Evolutionary conservation across 169 alveolate genomes (phyloP).

Genomic region (Theileria annulata): DNA sequence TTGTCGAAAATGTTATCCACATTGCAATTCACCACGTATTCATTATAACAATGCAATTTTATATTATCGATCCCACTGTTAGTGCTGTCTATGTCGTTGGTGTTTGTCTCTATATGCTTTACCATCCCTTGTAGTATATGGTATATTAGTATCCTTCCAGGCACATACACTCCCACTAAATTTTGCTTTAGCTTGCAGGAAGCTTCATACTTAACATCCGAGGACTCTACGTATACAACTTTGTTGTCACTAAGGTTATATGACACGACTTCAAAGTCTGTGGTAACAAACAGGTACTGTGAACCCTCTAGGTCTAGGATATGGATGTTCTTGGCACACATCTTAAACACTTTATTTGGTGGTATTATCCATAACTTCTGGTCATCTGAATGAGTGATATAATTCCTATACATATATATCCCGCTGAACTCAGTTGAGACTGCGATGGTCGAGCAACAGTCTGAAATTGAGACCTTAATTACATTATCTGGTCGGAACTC

Average conservation of each 20-base stretch:
- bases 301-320: background rate
- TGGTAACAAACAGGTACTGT: conserved; percentile 4
- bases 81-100: background rate
- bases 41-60: conserved; percentile 4
- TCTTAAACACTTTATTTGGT: background rate
- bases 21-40: conserved; percentile 6
- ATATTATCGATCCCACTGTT: background rate
- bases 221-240: conserved; percentile 2
- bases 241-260: background rate
- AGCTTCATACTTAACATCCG: conserved; percentile 1
- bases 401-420: conserved; percentile 5
- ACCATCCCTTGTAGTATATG: background rate
- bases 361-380: background rate
- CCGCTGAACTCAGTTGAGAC: conserved; percentile 14
- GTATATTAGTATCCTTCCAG: conserved; percentile 2
- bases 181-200: conserved; percentile 7
- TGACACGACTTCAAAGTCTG: conserved; percentile 6
- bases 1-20: conserved; percentile 21
- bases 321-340: conserved; percentile 1
- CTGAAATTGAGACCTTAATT: conserved; percentile 29
- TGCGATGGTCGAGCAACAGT: conserved; percentile 33
- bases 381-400: conserved; percentile 9
- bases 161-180: background rate
- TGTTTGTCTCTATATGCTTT: background rate
- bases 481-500: conserved; percentile 27